Evolutionary conservation across 2,329 filamentous ascomycete genomes (phyloP).

Genomic region (Tolypocladium ovalisporum): DNA sequence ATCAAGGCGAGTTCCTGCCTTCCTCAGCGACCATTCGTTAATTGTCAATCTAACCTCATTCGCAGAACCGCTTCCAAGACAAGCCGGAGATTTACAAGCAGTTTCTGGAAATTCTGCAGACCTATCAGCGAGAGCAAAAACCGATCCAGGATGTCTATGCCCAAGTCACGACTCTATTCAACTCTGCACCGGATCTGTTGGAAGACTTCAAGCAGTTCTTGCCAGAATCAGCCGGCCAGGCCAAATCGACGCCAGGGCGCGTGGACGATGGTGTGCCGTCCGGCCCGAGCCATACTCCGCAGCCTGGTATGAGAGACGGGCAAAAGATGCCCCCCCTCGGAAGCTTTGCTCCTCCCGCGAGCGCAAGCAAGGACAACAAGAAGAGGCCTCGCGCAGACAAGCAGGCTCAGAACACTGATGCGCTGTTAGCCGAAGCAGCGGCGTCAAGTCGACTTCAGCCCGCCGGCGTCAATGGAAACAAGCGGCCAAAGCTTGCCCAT

Average conservation of each 20-base stretch:
- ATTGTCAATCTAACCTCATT: conserved; percentile 6
- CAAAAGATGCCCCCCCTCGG: conserved; percentile 88
- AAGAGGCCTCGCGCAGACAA: conserved; percentile 64
- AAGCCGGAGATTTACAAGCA: conserved; percentile 99
- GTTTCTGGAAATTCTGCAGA: conserved; percentile 95
- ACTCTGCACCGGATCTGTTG: conserved; percentile 81
- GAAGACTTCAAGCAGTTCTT: conserved; percentile 99
- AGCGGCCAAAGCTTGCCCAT: conserved; percentile 68
- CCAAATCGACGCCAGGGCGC: conserved; percentile 41
- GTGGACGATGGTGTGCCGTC: conserved; percentile 41
- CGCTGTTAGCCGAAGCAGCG: conserved; percentile 31
- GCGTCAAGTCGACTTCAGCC: conserved; percentile 22
- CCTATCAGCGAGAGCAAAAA: conserved; percentile 95
- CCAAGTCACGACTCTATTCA: conserved; percentile 90
- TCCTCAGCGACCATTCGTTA: background rate
- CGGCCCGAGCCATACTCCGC: conserved; percentile 42
- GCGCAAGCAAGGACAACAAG: conserved; percentile 81
- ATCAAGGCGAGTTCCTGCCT: conserved; percentile 66
- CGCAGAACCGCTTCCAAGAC: conserved; percentile 86
- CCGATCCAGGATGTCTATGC: conserved; percentile 97
- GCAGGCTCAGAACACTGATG: conserved; percentile 34
- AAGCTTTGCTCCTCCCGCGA: conserved; percentile 76
- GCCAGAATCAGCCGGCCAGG: conserved; percentile 62
- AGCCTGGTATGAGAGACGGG: conserved; percentile 42
- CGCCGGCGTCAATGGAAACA: conserved; percentile 27